Base-by-base conservation (phyloP, 176 grass and related monocot species). In the Oryza nivara region DNA sequence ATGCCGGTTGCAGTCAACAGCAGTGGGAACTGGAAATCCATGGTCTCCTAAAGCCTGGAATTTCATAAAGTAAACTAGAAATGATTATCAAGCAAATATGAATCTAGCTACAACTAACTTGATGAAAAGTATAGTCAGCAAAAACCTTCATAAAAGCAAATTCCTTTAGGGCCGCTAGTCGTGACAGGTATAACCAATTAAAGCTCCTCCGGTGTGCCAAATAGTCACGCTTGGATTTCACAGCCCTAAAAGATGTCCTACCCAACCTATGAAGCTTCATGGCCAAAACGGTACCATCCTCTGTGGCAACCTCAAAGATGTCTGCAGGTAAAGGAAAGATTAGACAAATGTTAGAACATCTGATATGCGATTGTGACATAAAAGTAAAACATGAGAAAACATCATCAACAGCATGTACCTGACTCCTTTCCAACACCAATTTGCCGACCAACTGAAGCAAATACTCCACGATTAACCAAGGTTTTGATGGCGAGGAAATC, bases 141-240 rank as follows among this genome's bases (percentile, higher is more conserved):
- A 48, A 82, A 47, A 95, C 91, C 93, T 95, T 98, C 96, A 98
- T 95, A 73, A 95, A 98, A 66, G 96, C 89, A 87, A 85, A 98
- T 88, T 98, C 96, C 67, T 98, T 98, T 10, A 95, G 80, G 13
- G 91, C 93, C 44, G 93, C 91, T 20, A 98, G 91, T 30, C 93
- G 88, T 51, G 93, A 98, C 36, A 98, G 78, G 13, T 98, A 98
- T 20, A 98, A 66, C 93, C 96, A 98, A 70, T 90, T 98, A 81
- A 84, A 98, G 68, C 89, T 98, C 54, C 69, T 98, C 84, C 88
- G 66, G 43, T 98, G 93, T 35, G 32, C 64, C 86, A 98, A 86
- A 85, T 98, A 98, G 84, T 95, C 93, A 84, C 93, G 91, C 81
- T 98, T 98, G n/a, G 96, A 90, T 77, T 98, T 98, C 67, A 98